Evolutionary conservation across 2,329 filamentous ascomycete genomes (phyloP), one percentile per base, ranked within the genome.

Genomic region (Lasiodiplodia sp.): DNA sequence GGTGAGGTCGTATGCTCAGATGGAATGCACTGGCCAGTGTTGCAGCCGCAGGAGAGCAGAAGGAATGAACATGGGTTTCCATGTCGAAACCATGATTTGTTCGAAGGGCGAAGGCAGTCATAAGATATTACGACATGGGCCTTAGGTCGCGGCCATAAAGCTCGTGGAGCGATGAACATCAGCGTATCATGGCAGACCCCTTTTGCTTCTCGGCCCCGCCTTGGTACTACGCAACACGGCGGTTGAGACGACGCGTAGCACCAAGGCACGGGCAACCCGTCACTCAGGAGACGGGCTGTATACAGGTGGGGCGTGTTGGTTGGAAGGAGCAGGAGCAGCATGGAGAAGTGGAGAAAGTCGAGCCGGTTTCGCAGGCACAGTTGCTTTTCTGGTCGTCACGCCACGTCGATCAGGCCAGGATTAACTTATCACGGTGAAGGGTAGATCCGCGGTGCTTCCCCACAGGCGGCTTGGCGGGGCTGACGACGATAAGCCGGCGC

Each of bases 351-450:
- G 60, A 53, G n/a, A 63, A 63, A 31, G 38, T 44, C 21, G 14
- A 52, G 60, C 60, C 60, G 60, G 60, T 64, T 64, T 64, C 60
- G 57, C 57, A 62, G 25, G 40, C 58, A 63, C 38, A 31, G 58
- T 63, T 49, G 58, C 57, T 60, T 23, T 47, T 60, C 23, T 38
- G 57, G 58, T 37, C 58, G 56, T 64, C 60, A 64, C 44, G 60
- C 60, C 60, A 64, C 28, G 44, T 3, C 47, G 60, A 64, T 64
- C 60, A 31, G 47, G 28, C 47, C 34, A 47, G 25, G 51, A 28
- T 28, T 64, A 52, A 38, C 60, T 64, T 64, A 64, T 64, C 60
- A 52, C 47, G 28, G 60, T n/a, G 60, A 64, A 62, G 60, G 60
- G 47, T 64, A 64, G 60, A 64, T 64, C 60, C 60, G 60, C 60